A percentile compares a stretch with the other conserved stretches of the same genome.
These are phyloP conservation scores for Parachlorella kessleri DNA, from an alignment of 139 green algal species.

Conservation along the genomic window DNA sequence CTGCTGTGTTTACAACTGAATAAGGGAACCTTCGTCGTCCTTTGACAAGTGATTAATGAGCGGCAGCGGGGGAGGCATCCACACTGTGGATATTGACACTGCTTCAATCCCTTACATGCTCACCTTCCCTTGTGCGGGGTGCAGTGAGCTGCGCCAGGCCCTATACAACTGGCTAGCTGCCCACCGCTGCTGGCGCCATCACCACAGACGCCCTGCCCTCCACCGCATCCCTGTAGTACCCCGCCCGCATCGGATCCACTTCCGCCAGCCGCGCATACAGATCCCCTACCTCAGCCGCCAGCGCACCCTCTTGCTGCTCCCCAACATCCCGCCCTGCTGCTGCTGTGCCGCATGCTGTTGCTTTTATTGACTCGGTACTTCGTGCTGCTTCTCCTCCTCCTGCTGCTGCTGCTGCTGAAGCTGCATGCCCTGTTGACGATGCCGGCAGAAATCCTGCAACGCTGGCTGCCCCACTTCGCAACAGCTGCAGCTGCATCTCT, in stretches of 20 bases:
- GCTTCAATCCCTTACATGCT: too few species aligned
- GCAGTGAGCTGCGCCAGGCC: too few species aligned
- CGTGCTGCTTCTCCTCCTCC: background rate
- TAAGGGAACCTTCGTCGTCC: too few species aligned
- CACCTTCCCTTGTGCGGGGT: too few species aligned
- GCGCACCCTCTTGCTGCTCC: too few species aligned
- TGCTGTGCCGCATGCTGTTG: background rate
- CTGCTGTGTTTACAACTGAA: too few species aligned
- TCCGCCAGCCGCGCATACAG: constrained; percentile 40
- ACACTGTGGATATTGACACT: too few species aligned
- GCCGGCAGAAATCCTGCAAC: too few species aligned
- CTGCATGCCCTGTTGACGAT: background rate
- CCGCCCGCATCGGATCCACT: constrained; percentile 42
- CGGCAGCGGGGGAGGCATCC: too few species aligned
- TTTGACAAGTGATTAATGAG: too few species aligned
- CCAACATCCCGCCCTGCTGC: background rate
- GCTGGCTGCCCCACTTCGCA: background rate
- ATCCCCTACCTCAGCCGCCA: constrained; percentile 1
- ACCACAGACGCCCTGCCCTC: constrained; percentile 33
- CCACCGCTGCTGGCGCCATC: background rate
- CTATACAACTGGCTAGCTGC: too few species aligned
- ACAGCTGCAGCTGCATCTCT: constrained; percentile 52
- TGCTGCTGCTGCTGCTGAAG: background rate
- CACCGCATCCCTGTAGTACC: constrained; percentile 53
- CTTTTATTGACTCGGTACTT: background rate